A percentile compares a stretch with the other conserved stretches of the same genome.
Evolutionary conservation across 805 yeast species (phyloP).

Genomic region (Barnettozyma botsteinii): DNA sequence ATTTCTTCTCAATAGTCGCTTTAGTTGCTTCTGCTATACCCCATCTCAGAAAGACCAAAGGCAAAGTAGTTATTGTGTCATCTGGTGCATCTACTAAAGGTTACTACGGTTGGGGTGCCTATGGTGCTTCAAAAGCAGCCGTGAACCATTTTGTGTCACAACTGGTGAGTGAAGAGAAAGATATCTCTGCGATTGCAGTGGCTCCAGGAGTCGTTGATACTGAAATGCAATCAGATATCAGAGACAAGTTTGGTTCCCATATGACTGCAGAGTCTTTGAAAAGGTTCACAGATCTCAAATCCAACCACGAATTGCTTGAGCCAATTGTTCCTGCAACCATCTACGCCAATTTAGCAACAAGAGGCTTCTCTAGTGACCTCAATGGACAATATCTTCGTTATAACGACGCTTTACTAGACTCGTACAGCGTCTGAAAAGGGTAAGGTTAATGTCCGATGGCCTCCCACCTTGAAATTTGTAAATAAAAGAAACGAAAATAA

Average conservation of each 20-base stretch:
- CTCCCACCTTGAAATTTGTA: no score
- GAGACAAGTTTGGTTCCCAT: constrained; percentile 50
- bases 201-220: constrained; percentile 98
- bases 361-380: constrained; percentile 49
- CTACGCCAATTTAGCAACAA: constrained; percentile 58
- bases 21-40: constrained; percentile 54
- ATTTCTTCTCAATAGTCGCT: constrained; percentile 68
- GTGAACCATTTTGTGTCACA: constrained; percentile 68
- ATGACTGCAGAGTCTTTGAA: constrained; percentile 60
- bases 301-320: constrained; percentile 49
- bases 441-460: not conserved
- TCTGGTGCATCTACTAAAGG: constrained; percentile 78
- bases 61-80: constrained; percentile 72
- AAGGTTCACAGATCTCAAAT: constrained; percentile 60
- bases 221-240: constrained; percentile 75
- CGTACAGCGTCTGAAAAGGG: not conserved
- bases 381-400: constrained; percentile 69
- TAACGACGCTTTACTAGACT: constrained; percentile 33
- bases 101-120: constrained; percentile 80
- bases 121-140: constrained; percentile 90
- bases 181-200: constrained; percentile 57
- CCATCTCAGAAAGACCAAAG: constrained; percentile 46
- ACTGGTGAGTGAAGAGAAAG: constrained; percentile 62
- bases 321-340: constrained; percentile 71
- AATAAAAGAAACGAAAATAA: no score